Conservation (phyloP, 305 asterid genomes). For the Petunia hybrid region DNA sequence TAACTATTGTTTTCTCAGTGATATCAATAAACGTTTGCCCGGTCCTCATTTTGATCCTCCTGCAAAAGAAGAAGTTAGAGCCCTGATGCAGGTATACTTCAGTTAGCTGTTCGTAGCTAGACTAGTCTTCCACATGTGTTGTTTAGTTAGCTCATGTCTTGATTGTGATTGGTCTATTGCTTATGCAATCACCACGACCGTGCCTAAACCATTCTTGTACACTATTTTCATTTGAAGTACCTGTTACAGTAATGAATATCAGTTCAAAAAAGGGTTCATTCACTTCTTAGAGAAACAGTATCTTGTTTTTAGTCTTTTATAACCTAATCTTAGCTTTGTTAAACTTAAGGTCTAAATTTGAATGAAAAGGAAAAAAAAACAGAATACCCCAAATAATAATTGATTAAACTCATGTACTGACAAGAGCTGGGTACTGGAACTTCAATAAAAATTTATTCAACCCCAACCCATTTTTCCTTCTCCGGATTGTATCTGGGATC, state of each 20-base stretch:
- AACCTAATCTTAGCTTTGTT: background rate
- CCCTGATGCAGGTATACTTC: conserved; percentile 61
- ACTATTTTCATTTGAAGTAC: background rate
- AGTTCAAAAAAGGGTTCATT: background rate
- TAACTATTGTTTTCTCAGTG: conserved; percentile 52
- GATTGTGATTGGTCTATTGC: background rate
- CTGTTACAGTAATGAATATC: background rate
- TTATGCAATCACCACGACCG: background rate
- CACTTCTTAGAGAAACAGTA: background rate
- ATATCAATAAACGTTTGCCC: conserved; percentile 85
- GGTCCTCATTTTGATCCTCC: conserved; percentile 96
- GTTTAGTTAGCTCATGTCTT: conserved; percentile 10
- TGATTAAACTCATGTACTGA: background rate
- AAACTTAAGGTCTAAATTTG: background rate
- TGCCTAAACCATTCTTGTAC: background rate
- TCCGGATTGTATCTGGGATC: background rate
- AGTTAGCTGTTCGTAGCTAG: background rate
- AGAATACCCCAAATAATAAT: background rate
- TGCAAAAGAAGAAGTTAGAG: conserved; percentile 64
- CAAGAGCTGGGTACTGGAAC: background rate
- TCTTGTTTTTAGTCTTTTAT: background rate
- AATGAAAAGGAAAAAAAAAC: background rate
- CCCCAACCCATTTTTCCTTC: background rate
- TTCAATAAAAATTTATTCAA: background rate
- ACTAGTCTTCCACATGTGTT: background rate